Base-by-base conservation (phyloP, 2,329 filamentous ascomycete species). In the Chaetomium strumarium region DNA sequence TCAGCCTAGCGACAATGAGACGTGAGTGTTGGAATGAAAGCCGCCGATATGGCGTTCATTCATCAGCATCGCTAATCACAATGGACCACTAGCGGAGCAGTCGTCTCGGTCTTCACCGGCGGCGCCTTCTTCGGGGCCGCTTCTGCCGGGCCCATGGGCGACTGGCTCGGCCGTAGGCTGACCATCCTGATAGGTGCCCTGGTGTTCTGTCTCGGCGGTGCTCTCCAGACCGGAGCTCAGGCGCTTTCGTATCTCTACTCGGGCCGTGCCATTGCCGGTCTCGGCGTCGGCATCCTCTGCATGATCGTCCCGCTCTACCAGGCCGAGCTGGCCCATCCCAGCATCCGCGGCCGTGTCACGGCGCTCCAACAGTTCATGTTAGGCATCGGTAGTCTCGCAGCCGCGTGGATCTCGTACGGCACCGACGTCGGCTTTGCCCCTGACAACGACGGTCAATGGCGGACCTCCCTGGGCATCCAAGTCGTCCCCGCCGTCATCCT, bases 361-460 rank as follows among this genome's bases (percentile, higher is more conserved):
- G 79, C 82, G 30, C 73, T 92, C 3, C 88, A 91, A 66, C 88
- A 91, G 62, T 90, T 91, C 64, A 91, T 91, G 86, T 67, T 92
- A 47, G 88, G 87, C 1, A 79, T 92, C 29, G 88, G 88, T 52
- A 74, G 86, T 14, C 76, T 93, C 1, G 70, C 83, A 14, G 88
- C 88, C 0, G 77, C 82, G 0, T 90, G 87, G 86, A 81, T 87
- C 44, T 83, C 81, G 0, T 92, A 84, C 56, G 88, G 83, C 41
- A 49, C 45, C 9, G 49, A 55, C 12, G 45, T 70, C 14, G 67
- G 66, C 41, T 63, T 58, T 11, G 65, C 64, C 37, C 63, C 70
- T 13, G 58, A 44, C 17, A 58, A 62, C 53, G 54, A 60, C 19
- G 62, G 51, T 2, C 67, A 68, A 39, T 69, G 83, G 83, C 75